Base-by-base conservation (phyloP, 495 filamentous ascomycete species). In the Parathielavia appendiculata region DNA sequence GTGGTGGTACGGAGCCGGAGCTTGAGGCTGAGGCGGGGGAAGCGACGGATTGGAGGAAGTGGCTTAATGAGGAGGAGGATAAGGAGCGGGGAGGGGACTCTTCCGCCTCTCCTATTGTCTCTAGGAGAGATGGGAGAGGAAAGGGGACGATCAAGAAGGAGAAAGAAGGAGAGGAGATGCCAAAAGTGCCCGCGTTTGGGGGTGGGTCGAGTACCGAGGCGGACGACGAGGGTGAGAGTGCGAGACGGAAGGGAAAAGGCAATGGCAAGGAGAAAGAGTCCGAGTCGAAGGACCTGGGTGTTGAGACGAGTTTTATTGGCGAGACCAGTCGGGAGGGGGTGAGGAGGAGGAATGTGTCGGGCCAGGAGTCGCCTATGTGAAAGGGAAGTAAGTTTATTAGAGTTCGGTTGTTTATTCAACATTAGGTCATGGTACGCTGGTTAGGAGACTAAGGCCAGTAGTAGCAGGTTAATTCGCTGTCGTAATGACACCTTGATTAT, bases 281-380 rank as follows among this genome's bases (percentile, higher is more conserved):
- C 5, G 66, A 60, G 16, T 59, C 55, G 61, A 64, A 57, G 36
- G 81, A 79, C 55, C 73, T 74, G 14, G 79, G 77, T 4, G 58
- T 75, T 19, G 80, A 79, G 4, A 80, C 76, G 6, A 74, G 79
- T 51, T 79, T 69, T 49, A 71, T 70, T 66, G 73, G 73, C 35
- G 67, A 64, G 14, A 63, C 57, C 26, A 62, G 58, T 17, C 61
- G 59, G 11, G 58, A 51, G 39, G 40, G 66, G 10, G 67, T 64
- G 36, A 65, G 61, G 54, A 56, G 64, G 47, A 47, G 45, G 39
- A 56, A 57, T 26, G 40, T 47, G 11, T 51, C 17, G 13, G 10
- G 35, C 20, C 14, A 12, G 20, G 19, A 22, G 45, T 12, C 14
- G 20, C 36, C 41, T 45, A 1, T 36, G 40, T 16, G 11, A 20